Evolutionary conservation across 192 early-diverging fungal species (phyloP).

Genomic region (Coemansia sp.): DNA sequence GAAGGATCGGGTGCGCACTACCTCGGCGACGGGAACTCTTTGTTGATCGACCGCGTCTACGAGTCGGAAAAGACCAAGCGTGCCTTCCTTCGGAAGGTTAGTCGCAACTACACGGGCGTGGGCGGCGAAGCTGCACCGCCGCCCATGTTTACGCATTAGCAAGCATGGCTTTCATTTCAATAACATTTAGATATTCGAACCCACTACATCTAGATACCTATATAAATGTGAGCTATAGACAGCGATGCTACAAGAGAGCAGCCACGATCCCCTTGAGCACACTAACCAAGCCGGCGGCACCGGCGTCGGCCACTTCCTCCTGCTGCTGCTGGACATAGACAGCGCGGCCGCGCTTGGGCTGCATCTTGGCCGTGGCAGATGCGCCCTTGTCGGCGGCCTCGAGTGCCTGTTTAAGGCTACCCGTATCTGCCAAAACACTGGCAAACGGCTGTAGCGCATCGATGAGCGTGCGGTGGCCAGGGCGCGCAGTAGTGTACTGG

Average conservation of each 20-base stretch:
- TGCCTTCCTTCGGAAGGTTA: conserved; percentile 36
- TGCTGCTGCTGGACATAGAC: conserved; percentile 52
- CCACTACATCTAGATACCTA: neutral
- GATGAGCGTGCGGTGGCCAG: conserved; percentile 68
- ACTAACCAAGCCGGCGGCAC: conserved; percentile 56
- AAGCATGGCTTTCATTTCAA: neutral
- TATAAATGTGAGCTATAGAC: neutral
- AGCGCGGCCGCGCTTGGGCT: conserved; percentile 60
- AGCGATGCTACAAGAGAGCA: conserved; percentile 13
- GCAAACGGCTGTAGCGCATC: conserved; percentile 67
- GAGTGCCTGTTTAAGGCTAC: conserved; percentile 42
- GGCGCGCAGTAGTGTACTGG: conserved; percentile 63
- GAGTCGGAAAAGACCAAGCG: conserved; percentile 31
- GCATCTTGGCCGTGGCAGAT: conserved; percentile 50
- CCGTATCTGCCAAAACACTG: conserved; percentile 34
- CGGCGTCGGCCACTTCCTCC: conserved; percentile 53
- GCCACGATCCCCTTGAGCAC: conserved; percentile 51
- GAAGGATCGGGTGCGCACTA: conserved; percentile 22
- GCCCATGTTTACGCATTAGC: conserved; percentile 23
- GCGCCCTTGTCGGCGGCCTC: conserved; percentile 53
- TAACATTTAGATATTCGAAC: neutral
- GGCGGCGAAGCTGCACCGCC: conserved; percentile 31
- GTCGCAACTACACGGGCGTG: conserved; percentile 29
- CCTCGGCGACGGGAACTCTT: conserved; percentile 34
- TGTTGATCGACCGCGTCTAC: conserved; percentile 41